Evolutionary conservation across 78 protist genomes (phyloP).

Genomic region (Anaeramoeba flamelloides): DNA sequence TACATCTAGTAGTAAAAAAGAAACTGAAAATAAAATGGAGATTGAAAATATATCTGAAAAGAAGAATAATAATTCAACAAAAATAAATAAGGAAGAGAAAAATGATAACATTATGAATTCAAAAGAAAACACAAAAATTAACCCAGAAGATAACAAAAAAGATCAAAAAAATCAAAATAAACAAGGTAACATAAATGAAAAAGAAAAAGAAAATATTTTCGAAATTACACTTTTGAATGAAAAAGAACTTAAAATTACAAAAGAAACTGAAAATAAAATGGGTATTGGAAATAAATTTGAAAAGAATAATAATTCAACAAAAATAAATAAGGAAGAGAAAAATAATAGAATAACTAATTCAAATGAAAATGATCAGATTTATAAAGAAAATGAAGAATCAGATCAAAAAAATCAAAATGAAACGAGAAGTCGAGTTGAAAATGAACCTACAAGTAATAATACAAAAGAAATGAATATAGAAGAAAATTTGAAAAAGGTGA

Average conservation of each 20-base stretch:
- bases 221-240: neutral
- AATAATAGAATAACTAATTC: neutral
- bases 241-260: neutral
- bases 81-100: neutral
- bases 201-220: neutral
- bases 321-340: slow-evolving; percentile 2
- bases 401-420: slow-evolving; percentile 1
- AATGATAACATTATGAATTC: neutral
- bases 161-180: neutral
- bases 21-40: neutral
- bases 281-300: neutral
- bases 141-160: neutral
- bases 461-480: no score
- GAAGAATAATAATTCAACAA: neutral
- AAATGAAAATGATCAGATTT: neutral
- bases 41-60: neutral
- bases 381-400: slow-evolving; percentile 6
- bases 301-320: neutral
- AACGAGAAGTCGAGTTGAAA: no score
- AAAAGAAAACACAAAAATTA: slow-evolving; percentile 3
- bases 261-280: neutral
- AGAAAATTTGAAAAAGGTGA: neutral
- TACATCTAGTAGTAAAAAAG: neutral
- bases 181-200: neutral
- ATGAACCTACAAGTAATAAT: neutral